Conservation (phyloP, 148 eudicot genomes). For the Vaccinium vitisidaea region DNA sequence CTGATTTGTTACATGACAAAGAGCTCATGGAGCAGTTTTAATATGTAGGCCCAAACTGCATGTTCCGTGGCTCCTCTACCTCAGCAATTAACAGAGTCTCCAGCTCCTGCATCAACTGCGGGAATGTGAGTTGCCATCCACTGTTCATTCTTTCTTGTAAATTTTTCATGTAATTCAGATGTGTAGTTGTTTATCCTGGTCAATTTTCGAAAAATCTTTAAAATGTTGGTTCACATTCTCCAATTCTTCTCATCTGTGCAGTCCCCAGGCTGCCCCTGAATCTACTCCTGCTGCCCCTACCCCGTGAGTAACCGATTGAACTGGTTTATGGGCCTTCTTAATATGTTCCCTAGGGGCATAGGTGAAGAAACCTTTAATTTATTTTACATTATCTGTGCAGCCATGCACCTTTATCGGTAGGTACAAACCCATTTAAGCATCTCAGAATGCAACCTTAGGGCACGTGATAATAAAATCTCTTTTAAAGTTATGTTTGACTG, state of each 20-base stretch:
- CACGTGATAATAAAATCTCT: background rate
- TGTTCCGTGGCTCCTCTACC: constrained; percentile 30
- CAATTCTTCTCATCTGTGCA: constrained; percentile 20
- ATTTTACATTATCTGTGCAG: background rate
- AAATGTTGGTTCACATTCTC: constrained; percentile 7
- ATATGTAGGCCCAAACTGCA: constrained; percentile 42
- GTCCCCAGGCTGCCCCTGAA: constrained; percentile 38
- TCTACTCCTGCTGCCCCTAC: constrained; percentile 27
- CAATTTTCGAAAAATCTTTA: background rate
- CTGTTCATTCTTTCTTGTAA: background rate
- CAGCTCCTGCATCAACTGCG: constrained; percentile 33
- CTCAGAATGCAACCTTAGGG: background rate
- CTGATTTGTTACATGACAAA: background rate
- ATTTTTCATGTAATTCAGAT: background rate
- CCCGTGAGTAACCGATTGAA: constrained; percentile 43
- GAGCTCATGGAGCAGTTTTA: constrained; percentile 11
- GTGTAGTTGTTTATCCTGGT: background rate
- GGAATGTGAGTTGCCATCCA: constrained; percentile 37
- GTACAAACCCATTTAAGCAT: background rate
- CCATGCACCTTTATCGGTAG: background rate
- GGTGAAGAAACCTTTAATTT: background rate
- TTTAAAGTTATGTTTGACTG: constrained; percentile 6
- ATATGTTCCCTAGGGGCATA: background rate
- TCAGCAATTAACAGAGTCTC: constrained; percentile 39
- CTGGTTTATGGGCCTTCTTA: background rate